Base-by-base conservation (phyloP, 2,329 filamentous ascomycete species). In the Pseudocercospora musae region DNA sequence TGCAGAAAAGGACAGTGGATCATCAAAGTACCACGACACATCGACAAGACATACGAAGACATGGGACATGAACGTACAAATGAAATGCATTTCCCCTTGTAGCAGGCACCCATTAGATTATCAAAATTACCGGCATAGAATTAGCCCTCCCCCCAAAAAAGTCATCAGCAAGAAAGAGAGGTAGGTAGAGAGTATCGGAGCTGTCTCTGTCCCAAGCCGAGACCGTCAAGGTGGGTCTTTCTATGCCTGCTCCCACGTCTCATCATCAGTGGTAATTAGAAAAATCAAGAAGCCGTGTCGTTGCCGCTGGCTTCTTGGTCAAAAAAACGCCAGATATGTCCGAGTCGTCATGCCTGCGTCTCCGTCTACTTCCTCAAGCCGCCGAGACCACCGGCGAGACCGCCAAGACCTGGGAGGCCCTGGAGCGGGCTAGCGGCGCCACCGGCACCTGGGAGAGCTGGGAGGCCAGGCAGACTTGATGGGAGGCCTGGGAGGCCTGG, bases 51-150 rank as follows among this genome's bases (percentile, higher is more conserved):
- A 18, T n/a, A 40, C 8, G 37, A 40, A 40, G 4, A 40, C 15
- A 18, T 13, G 4, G 15, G 4, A 10, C n/a, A n/a, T n/a, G 18
- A 13, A 7, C 13, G 3, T 40, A 2, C 37, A 40, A 40, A 40
- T 15, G 37, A 40, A 40, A 40, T 40, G 37, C 37, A 40, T 40
- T 40, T 15, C 37, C 37, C 37, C n/a, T 40, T 40, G 37, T 40
- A 40, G 37, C n/a, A 40, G 18, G 37, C 48, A 18, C 25, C 48
- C 48, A 52, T 52, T 52, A 52, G 48, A 52, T 52, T 52, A 52
- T 52, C 48, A 52, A 52, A 52, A 52, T 52, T 52, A 52, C 48
- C 25, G 48, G 31, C 48, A 52, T 52, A 52, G 48, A 52, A 48
- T 20, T 20, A n/a, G n/a, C n/a, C n/a, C n/a, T n/a, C n/a, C 23